These are phyloP conservation scores for Pleurotus djamor DNA, from an alignment of 768 basidiomycete genomes.

Conservation along the genomic window DNA sequence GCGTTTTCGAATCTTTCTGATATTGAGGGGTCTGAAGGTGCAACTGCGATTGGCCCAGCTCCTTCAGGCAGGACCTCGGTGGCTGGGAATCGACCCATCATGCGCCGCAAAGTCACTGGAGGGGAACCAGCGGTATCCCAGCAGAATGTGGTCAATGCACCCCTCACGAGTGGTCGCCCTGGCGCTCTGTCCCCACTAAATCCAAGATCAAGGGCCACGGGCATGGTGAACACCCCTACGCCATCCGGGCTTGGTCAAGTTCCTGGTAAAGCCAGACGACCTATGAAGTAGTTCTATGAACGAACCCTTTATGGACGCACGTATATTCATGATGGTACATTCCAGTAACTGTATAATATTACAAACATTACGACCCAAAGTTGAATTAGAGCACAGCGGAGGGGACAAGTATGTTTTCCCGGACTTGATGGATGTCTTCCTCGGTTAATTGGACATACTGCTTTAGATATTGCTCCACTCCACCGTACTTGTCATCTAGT, in stretches of 20 bases:
- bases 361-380: not conserved
- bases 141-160: constrained; percentile 16
- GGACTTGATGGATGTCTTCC: constrained; percentile 60
- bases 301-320: not conserved
- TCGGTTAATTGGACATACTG: constrained; percentile 55
- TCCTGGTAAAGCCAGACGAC: constrained; percentile 9
- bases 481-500: constrained; percentile 63
- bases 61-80: constrained; percentile 22
- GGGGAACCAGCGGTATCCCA: constrained; percentile 28
- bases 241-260: not conserved
- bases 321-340: not conserved
- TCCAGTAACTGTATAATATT: not conserved
- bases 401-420: constrained; percentile 50
- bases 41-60: constrained; percentile 16
- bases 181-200: constrained; percentile 72
- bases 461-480: constrained; percentile 62
- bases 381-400: constrained; percentile 14
- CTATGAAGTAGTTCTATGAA: constrained; percentile 14
- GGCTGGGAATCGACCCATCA: constrained; percentile 36
- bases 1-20: constrained; percentile 48
- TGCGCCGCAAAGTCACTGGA: constrained; percentile 66
- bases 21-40: constrained; percentile 37
- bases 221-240: constrained; percentile 18
- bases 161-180: constrained; percentile 28
- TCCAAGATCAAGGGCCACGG: constrained; percentile 58